A percentile compares a stretch with the other conserved stretches of the same genome.
Conservation (phyloP, 2,329 filamentous ascomycete species). For the Cadophora sp. region DNA sequence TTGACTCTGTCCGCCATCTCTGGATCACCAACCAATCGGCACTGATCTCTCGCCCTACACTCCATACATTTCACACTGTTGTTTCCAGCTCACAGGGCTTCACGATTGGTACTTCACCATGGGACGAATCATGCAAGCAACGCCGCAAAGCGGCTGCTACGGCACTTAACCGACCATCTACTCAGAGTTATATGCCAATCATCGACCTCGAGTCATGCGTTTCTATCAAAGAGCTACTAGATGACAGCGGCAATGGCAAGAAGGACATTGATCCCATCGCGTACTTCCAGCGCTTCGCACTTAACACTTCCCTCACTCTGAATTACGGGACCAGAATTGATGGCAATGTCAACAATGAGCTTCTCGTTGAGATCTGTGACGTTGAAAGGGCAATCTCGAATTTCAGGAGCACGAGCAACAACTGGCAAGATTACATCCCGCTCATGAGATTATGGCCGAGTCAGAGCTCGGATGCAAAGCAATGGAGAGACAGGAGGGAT, state of each 20-base stretch:
- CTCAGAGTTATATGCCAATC: conserved; percentile 82
- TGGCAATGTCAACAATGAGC: conserved; percentile 69
- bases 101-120: conserved; percentile 84
- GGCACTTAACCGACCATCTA: conserved; percentile 76
- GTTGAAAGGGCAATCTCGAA: conserved; percentile 80
- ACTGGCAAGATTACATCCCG: conserved; percentile 87
- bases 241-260: conserved; percentile 66
- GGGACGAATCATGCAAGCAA: conserved; percentile 81
- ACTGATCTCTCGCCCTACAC: conserved; percentile 76
- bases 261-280: conserved; percentile 73
- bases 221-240: conserved; percentile 74
- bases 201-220: conserved; percentile 77
- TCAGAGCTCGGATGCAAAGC: conserved; percentile 65
- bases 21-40: conserved; percentile 83
- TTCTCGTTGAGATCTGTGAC: conserved; percentile 75
- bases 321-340: conserved; percentile 82
- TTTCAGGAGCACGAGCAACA: conserved; percentile 80
- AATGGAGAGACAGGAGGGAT: conserved; percentile 73
- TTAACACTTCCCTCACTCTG: conserved; percentile 79
- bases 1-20: conserved; percentile 74
- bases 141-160: conserved; percentile 81
- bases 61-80: conserved; percentile 83
- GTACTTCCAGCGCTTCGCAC: conserved; percentile 77
- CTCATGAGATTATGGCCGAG: conserved; percentile 69
- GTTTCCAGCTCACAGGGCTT: conserved; percentile 79